A percentile compares a stretch with the other conserved stretches of the same genome.
Evolutionary conservation across 306 rosid species (phyloP).

Genomic region (Citrullus amarus): DNA sequence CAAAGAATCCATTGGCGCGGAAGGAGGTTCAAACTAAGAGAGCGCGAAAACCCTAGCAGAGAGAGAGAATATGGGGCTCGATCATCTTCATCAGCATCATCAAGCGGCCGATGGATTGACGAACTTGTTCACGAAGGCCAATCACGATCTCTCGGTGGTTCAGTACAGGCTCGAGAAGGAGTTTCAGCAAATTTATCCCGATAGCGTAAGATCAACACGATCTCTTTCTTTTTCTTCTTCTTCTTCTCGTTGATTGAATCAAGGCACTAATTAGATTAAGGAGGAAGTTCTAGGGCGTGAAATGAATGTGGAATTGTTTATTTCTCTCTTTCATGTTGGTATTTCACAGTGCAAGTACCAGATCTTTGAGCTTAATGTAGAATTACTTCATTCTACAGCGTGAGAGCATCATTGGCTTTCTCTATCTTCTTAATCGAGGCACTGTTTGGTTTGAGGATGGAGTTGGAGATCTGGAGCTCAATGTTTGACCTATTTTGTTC

Average conservation of each 20-base stretch:
- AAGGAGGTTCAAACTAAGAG: not conserved
- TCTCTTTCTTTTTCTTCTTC: not conserved
- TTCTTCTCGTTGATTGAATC: not conserved
- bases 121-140: constrained; percentile 60
- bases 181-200: constrained; percentile 63
- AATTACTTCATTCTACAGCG: not conserved
- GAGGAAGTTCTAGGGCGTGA: not conserved
- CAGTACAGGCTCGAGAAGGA: constrained; percentile 65
- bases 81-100: constrained; percentile 25
- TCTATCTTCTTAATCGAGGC: not conserved
- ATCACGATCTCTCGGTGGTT: constrained; percentile 55
- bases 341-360: not conserved
- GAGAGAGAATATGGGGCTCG: constrained; percentile 27
- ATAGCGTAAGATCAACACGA: constrained; percentile 31
- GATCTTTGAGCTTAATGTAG: not conserved
- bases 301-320: not conserved
- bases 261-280: not conserved
- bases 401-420: not conserved
- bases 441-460: not conserved
- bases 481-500: not conserved
- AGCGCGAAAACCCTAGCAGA: constrained; percentile 14
- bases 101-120: constrained; percentile 62
- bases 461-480: not conserved
- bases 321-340: not conserved
- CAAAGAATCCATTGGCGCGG: not conserved